phyloP scores from a whole-genome alignment of 805 yeast genomes.

The Lipomyces yamadae region DNA sequence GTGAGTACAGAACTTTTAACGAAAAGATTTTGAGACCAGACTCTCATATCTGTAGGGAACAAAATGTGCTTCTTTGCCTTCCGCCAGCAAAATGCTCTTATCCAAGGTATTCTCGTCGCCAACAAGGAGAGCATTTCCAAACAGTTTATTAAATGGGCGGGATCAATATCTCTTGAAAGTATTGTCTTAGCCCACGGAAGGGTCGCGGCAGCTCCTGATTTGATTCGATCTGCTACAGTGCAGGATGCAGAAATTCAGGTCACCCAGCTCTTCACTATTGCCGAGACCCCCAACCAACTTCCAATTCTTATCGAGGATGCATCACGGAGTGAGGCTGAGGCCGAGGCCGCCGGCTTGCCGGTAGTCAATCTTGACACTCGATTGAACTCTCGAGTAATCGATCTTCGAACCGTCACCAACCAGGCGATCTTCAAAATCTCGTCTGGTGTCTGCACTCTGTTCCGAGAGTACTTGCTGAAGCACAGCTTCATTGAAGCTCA shows the following conservation, averaged over 20 bases:
- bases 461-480: constrained; percentile 79
- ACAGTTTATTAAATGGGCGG: constrained; percentile 97
- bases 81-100: constrained; percentile 82
- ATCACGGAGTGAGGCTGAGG: constrained; percentile 90
- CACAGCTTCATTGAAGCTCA: constrained; percentile 87
- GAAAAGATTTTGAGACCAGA: not conserved
- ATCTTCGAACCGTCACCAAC: constrained; percentile 93
- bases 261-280: constrained; percentile 71
- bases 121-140: constrained; percentile 78
- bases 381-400: constrained; percentile 93
- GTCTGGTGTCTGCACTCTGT: constrained; percentile 83
- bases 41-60: constrained; percentile 54
- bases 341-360: constrained; percentile 79
- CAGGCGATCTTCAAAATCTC: constrained; percentile 96
- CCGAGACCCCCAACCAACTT: constrained; percentile 88
- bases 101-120: constrained; percentile 84
- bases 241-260: constrained; percentile 88
- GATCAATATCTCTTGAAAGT: constrained; percentile 81
- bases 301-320: constrained; percentile 98
- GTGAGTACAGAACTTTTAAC: constrained; percentile 8
- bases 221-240: constrained; percentile 86
- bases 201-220: constrained; percentile 82
- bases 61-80: constrained; percentile 88
- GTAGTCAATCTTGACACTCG: constrained; percentile 96
- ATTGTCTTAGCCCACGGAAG: constrained; percentile 89